Base-by-base conservation (phyloP, 108 stramenopile genomes). In the Cyclotella choctawhatcheeana region DNA sequence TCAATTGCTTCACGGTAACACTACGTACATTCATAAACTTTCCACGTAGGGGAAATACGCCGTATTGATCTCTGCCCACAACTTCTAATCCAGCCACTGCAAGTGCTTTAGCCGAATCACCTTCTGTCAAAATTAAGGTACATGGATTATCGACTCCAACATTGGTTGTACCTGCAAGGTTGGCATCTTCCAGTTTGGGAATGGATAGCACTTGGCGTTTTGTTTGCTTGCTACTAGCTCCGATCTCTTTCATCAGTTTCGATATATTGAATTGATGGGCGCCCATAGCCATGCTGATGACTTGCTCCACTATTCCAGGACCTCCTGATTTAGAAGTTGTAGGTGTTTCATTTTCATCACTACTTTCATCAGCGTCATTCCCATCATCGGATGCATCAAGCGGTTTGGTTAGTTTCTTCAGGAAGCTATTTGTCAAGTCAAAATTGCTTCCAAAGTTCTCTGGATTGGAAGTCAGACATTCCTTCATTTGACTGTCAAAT, bases 401-500 rank as follows among this genome's bases (percentile, higher is more conserved):
- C 16, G 85, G 64, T 51, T 83, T 52, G 0, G 90, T 76, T 25
- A 92, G 50, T 48, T 83, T 63, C 22, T 69, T 83, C 21, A 93
- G 47, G 63, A 89, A 90, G 2, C 65, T 66, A 29, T 76, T 71
- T 21, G 79, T 68, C 20, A 95, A 58, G 2, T 50, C 51, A 26
- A 50, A 91, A 17, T 78, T 55, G 51, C 93, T 91, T 14, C 98
- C 98, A 64, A 99, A 99, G 6, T 37, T 77, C 18, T 79, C 56
- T 21, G 92, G 85, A 68, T 81, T 86, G 1, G 95, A 93, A 1
- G 97, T 98, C 2, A 99, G 82, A 45, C 81, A 89, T 48, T 99
- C 98, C 82, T 99, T 99, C 89, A 97, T 99, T 76, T 99, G 98
- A 5, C 95, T 96, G 83, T 99, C 98, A 84, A 99, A 99, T 12